These are phyloP conservation scores for Endothia cerciana DNA, from an alignment of 2,329 filamentous ascomycete species.

Conservation along the genomic window DNA sequence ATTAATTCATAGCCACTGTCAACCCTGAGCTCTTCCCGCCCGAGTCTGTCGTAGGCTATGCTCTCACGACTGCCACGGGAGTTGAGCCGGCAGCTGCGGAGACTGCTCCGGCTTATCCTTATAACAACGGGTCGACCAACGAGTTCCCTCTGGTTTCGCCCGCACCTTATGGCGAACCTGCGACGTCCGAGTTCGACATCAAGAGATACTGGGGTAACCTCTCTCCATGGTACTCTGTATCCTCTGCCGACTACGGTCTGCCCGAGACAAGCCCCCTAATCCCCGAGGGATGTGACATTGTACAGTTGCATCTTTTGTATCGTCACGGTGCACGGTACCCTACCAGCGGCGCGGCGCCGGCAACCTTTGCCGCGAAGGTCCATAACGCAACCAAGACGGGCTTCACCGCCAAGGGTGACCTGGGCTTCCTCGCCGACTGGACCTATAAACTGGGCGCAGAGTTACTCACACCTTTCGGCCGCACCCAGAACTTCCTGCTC, in stretches of 20 bases:
- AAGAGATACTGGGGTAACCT: constrained; percentile 40
- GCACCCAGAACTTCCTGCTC: constrained; percentile 46
- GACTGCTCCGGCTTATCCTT: constrained; percentile 37
- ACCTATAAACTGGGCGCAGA: constrained; percentile 42
- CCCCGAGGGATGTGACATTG: constrained; percentile 37
- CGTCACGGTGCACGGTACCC: constrained; percentile 41
- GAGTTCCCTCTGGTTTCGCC: constrained; percentile 39
- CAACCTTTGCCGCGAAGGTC: constrained; percentile 39
- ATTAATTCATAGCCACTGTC: constrained; percentile 33
- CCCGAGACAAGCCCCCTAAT: constrained; percentile 37
- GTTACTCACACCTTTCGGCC: constrained; percentile 43
- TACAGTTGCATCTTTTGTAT: constrained; percentile 40
- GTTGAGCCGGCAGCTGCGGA: constrained; percentile 36
- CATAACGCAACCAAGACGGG: constrained; percentile 40
- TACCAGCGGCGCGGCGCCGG: constrained; percentile 36
- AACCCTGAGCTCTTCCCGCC: constrained; percentile 37
- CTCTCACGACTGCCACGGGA: constrained; percentile 36
- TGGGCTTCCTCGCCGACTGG: constrained; percentile 39
- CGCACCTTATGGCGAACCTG: constrained; percentile 34
- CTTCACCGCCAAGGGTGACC: constrained; percentile 38
- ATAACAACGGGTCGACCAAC: constrained; percentile 35
- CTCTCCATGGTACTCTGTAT: constrained; percentile 40
- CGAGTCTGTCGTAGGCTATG: constrained; percentile 37
- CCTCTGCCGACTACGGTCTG: constrained; percentile 39
- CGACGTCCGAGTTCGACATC: constrained; percentile 35